Evolutionary conservation across 257 asterid genomes (phyloP).

Genomic region (Lithospermum erythrorhizon): DNA sequence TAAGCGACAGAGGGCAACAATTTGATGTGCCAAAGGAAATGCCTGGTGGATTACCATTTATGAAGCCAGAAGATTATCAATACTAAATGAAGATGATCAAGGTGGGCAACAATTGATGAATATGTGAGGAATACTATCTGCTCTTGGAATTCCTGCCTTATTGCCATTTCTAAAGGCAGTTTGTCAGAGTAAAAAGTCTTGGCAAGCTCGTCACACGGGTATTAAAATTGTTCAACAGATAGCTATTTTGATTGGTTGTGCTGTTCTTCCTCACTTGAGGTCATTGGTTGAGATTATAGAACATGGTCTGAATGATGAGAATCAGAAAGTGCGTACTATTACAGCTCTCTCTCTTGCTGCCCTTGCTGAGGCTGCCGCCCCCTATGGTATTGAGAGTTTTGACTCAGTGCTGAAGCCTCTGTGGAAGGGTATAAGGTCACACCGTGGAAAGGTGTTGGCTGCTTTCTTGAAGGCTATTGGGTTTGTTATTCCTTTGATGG

Average conservation of each 20-base stretch:
- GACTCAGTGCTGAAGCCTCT: conserved; percentile 88
- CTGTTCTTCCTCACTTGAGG: conserved; percentile 85
- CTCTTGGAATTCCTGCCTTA: conserved; percentile 85
- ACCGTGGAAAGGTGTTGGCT: conserved; percentile 92
- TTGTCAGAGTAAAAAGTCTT: conserved; percentile 90
- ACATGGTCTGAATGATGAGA: conserved; percentile 88
- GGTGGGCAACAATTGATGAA: conserved; percentile 87
- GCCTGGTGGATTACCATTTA: conserved; percentile 79
- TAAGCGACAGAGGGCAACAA: conserved; percentile 82
- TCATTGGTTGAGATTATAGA: conserved; percentile 86
- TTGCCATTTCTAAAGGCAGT: conserved; percentile 85
- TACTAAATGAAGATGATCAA: conserved; percentile 65
- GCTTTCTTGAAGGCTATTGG: conserved; percentile 91
- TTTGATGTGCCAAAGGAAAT: conserved; percentile 78
- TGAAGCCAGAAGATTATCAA: conserved; percentile 89
- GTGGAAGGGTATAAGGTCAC: conserved; percentile 92
- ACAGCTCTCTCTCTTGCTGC: conserved; percentile 93
- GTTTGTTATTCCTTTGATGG: conserved; percentile 90
- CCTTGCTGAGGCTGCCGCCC: conserved; percentile 95
- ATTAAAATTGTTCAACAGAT: conserved; percentile 93
- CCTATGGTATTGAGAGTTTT: conserved; percentile 86
- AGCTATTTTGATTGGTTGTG: conserved; percentile 90
- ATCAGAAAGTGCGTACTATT: conserved; percentile 85
- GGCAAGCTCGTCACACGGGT: conserved; percentile 99
- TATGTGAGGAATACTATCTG: conserved; percentile 90